phyloP scores from a whole-genome alignment of 371 early-diverging fungal species.

The Circinella minor region DNA sequence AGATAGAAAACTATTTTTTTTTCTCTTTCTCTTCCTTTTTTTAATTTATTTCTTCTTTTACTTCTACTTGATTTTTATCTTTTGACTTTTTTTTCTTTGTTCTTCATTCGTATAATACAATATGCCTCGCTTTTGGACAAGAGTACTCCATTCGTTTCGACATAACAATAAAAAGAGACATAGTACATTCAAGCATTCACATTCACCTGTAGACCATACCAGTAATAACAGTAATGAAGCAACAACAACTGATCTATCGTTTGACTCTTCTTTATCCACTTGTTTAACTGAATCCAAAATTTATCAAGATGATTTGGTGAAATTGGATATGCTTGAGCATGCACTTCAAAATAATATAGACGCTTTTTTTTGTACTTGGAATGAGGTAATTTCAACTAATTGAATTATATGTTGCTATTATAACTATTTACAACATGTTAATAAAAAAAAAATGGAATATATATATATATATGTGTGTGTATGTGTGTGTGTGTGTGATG shows the following conservation, averaged over 20 bases:
- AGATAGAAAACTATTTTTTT: background rate
- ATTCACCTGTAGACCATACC: no score
- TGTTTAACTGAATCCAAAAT: slow-evolving; percentile 7
- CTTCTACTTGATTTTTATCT: no score
- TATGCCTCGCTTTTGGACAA: slow-evolving; percentile 8
- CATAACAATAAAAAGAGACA: background rate
- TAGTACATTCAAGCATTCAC: no score
- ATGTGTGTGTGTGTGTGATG: no score
- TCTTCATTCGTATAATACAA: no score
- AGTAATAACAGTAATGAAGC: background rate
- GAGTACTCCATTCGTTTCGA: slow-evolving; percentile 2
- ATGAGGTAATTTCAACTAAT: background rate
- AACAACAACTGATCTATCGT: background rate
- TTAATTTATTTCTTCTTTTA: background rate
- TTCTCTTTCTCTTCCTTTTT: background rate
- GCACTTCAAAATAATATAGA: background rate
- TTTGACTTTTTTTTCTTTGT: no score
- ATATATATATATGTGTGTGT: no score
- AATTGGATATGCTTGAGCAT: background rate
- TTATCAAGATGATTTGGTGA: slow-evolving; percentile 10
- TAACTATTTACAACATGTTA: no score
- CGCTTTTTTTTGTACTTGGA: slow-evolving; percentile 15
- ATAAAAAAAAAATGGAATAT: no score
- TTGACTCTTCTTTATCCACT: background rate
- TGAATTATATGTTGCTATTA: no score